phyloP scores from a whole-genome alignment of 192 early-diverging fungal genomes.

The Rhizophlyctis rosea region DNA sequence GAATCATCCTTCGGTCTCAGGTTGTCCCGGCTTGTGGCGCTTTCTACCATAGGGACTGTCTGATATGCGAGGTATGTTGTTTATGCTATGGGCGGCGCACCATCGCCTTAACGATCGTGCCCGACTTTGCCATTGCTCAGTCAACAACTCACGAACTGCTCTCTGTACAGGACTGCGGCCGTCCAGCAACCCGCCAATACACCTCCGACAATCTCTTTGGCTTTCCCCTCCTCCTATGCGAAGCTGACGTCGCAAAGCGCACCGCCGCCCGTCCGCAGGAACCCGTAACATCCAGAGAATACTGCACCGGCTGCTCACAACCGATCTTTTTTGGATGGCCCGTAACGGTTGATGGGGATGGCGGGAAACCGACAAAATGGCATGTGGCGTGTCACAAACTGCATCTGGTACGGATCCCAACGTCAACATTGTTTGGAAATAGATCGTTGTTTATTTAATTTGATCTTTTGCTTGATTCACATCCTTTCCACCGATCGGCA shows the following conservation, averaged over 20 bases:
- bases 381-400: too few species aligned
- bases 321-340: slow-evolving; percentile 6
- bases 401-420: too few species aligned
- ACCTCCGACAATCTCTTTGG: not conserved
- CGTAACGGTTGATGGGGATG: not conserved
- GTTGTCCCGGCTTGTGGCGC: slow-evolving; percentile 8
- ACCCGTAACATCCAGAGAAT: not conserved
- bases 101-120: not conserved
- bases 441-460: too few species aligned
- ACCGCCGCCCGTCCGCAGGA: not conserved
- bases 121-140: not conserved
- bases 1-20: slow-evolving; percentile 5
- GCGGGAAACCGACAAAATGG: not conserved
- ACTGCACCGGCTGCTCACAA: slow-evolving; percentile 1
- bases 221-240: slow-evolving; percentile 3
- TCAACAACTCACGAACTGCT: too few species aligned
- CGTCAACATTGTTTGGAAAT: too few species aligned
- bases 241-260: slow-evolving; percentile 4
- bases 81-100: not conserved
- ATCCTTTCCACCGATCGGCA: too few species aligned
- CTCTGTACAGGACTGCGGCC: slow-evolving; percentile 7
- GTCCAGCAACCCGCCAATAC: slow-evolving; percentile 8
- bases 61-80: slow-evolving; percentile 7
- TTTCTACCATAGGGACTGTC: slow-evolving; percentile 12
- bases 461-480: too few species aligned